These are phyloP conservation scores for Crepidotus variabilis DNA, from an alignment of 768 basidiomycete genomes.

Conservation along the genomic window DNA sequence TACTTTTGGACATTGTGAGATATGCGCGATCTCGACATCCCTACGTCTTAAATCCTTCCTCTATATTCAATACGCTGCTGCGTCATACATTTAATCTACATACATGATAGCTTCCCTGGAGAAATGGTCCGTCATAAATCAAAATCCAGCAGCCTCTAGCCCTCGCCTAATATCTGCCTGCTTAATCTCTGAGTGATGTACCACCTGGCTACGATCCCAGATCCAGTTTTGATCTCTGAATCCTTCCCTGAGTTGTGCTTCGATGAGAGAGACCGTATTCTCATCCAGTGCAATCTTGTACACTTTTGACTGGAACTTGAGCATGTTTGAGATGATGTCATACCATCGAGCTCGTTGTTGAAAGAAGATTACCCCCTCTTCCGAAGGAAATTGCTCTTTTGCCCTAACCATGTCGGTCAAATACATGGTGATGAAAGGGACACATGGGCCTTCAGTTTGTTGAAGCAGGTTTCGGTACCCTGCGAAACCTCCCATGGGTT, in stretches of 20 bases:
- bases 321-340: slow-evolving; percentile 49
- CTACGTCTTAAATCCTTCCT: slow-evolving; percentile 9
- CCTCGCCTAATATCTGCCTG: slow-evolving; percentile 65
- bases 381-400: slow-evolving; percentile 42
- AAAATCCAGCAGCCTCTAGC: slow-evolving; percentile 68
- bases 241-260: slow-evolving; percentile 36
- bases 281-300: slow-evolving; percentile 48
- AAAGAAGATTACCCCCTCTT: slow-evolving; percentile 42
- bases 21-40: slow-evolving; percentile 19
- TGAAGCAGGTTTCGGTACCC: slow-evolving; percentile 49
- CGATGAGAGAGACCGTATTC: slow-evolving; percentile 43
- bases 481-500: slow-evolving; percentile 54
- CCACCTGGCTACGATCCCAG: slow-evolving; percentile 56
- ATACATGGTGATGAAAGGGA: slow-evolving; percentile 67
- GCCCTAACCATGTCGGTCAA: slow-evolving; percentile 57
- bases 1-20: slow-evolving; percentile 34
- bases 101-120: slow-evolving; percentile 12
- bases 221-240: slow-evolving; percentile 47
- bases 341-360: slow-evolving; percentile 53
- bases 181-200: slow-evolving; percentile 54
- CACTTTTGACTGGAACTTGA: slow-evolving; percentile 50
- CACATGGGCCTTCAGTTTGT: slow-evolving; percentile 51
- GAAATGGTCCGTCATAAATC: slow-evolving; percentile 8
- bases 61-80: slow-evolving; percentile 18
- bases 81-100: slow-evolving; percentile 21